Evolutionary conservation across 2,329 filamentous ascomycete species (phyloP), one percentile per base, ranked within the genome.

Genomic region (Cladophialophora yegresii): DNA sequence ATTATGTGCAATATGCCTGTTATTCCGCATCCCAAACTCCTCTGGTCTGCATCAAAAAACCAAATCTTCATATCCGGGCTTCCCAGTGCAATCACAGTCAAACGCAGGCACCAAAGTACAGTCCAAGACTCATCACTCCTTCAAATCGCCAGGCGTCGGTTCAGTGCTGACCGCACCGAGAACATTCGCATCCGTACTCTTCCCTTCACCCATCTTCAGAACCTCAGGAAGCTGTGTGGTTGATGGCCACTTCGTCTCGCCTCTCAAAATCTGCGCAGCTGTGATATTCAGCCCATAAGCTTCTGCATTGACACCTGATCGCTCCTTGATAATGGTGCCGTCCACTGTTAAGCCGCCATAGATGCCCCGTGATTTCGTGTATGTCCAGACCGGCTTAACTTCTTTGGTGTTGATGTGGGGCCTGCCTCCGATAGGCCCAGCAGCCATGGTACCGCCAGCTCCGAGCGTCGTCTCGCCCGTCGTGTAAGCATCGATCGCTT

Each of bases 291-390:
- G 12, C 1, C 66, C 66, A 47, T 68, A 66, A 12, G 40, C 20
- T 26, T 56, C 54, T 9, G 57, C 58, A 45, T 68, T 68, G 47
- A 62, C 30, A 40, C 36, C 20, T 10, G 55, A 8, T 16, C 49
- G 50, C 30, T 64, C 64, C 22, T 62, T 61, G 53, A 68, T 56
- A 6, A 33, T 20, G 13, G 63, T 67, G 8, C 66, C 62, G 26
- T 67, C 62, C 30, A 67, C 60, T 7, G 62, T 65, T 9, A 67
- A 36, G 12, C 66, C 66, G 12, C 63, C 66, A 30, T 63, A 67
- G 1, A 67, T 22, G 16, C 66, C 66, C 1, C 49, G 32, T 4
- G 63, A 64, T 40, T 67, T 67, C 20, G 63, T 65, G 53, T 67
- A 67, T 3, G 63, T 65, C 61, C 62, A 67, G 33, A 67, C 56